Evolutionary conservation across 176 grass and related monocot species (phyloP).

Genomic region (Alloteropsis semialata): DNA sequence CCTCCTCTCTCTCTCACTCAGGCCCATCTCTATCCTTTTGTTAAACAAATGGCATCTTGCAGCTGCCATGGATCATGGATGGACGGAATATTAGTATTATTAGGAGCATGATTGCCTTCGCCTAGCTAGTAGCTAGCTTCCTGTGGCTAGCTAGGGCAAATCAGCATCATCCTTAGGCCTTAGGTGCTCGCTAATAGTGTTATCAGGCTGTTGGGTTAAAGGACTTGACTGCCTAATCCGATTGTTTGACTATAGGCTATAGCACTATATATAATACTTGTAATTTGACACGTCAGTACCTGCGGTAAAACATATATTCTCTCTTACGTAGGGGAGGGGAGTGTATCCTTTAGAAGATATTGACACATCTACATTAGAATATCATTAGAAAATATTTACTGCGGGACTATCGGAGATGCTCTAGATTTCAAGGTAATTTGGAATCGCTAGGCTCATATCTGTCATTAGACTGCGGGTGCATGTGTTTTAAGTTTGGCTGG

Average conservation of each 20-base stretch:
- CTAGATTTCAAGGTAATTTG: too few species aligned
- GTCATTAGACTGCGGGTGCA: too few species aligned
- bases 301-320: too few species aligned
- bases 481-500: too few species aligned
- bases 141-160: slow-evolving; percentile 9
- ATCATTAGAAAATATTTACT: too few species aligned
- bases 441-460: too few species aligned
- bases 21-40: background rate
- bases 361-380: too few species aligned
- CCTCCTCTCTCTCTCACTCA: background rate
- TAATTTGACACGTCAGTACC: background rate
- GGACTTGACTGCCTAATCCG: background rate
- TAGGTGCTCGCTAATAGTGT: background rate
- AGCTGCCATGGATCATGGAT: background rate
- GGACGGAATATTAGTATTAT: slow-evolving; percentile 13
- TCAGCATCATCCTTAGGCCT: background rate
- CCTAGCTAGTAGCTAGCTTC: background rate
- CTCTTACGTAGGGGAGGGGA: too few species aligned
- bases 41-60: slow-evolving; percentile 21
- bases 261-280: too few species aligned
- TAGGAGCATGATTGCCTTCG: slow-evolving; percentile 36
- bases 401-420: too few species aligned
- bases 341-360: too few species aligned
- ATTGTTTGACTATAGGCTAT: background rate
- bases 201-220: background rate